A percentile compares a stretch with the other conserved stretches of the same genome.
These are phyloP conservation scores for Trifolium subterraneum DNA, from an alignment of 306 rosid genomes.

Conservation along the genomic window DNA sequence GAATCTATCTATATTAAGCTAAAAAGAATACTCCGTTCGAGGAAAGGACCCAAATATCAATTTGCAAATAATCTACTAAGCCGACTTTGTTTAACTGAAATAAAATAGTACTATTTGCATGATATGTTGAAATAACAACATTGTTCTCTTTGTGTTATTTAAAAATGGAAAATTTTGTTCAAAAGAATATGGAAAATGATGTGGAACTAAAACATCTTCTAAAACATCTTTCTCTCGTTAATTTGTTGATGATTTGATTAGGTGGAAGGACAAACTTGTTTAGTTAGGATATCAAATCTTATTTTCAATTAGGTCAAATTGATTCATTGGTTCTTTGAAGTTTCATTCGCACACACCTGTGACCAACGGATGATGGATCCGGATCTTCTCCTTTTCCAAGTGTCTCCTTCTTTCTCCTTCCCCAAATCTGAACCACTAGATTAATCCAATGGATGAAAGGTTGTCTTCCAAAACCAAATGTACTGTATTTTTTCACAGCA, in stretches of 20 bases:
- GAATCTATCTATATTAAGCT: too few relatives aligned
- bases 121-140: background rate
- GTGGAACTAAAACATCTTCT: background rate
- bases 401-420: too few relatives aligned
- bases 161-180: background rate
- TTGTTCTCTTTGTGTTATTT: conserved; percentile 3
- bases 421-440: too few relatives aligned
- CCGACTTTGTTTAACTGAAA: background rate
- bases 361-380: too few relatives aligned
- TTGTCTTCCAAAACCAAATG: too few relatives aligned
- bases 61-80: background rate
- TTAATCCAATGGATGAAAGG: too few relatives aligned
- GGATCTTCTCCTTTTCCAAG: too few relatives aligned
- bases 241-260: background rate
- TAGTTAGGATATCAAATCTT: conserved; percentile 5
- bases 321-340: background rate
- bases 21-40: too few relatives aligned
- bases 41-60: background rate
- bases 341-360: background rate
- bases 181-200: background rate
- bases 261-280: background rate
- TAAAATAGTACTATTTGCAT: background rate
- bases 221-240: background rate
- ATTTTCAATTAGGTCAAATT: conserved; percentile 4
- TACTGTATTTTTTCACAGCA: too few relatives aligned